Evolutionary conservation across 2,329 filamentous ascomycete species (phyloP).

Genomic region (Phaeosphaeriaceae sp.): DNA sequence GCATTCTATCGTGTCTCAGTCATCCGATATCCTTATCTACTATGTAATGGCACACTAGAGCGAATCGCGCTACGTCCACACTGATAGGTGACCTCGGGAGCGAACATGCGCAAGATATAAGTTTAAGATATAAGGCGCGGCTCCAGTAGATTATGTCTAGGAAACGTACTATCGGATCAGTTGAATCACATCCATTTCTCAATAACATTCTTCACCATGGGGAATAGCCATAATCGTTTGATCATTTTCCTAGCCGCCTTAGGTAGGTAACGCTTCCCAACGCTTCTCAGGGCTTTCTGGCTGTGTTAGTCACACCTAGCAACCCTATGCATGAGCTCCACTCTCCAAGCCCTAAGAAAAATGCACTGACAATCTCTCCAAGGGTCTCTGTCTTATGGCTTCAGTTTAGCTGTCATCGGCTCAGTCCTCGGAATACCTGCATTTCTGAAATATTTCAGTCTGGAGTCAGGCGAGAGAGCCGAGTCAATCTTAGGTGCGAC

Average conservation of each 20-base stretch:
- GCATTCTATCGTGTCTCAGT: too few relatives aligned
- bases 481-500: background rate
- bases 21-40: too few relatives aligned
- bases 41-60: too few relatives aligned
- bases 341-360: background rate
- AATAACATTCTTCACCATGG: background rate
- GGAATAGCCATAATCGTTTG: background rate
- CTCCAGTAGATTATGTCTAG: too few relatives aligned
- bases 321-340: background rate
- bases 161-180: too few relatives aligned
- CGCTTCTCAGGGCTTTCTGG: background rate
- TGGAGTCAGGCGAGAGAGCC: background rate
- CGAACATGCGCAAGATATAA: too few relatives aligned
- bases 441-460: background rate
- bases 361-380: background rate
- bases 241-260: background rate
- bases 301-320: background rate
- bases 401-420: background rate
- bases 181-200: background rate
- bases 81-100: too few relatives aligned
- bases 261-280: background rate
- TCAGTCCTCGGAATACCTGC: background rate
- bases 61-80: too few relatives aligned
- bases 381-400: background rate
- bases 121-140: too few relatives aligned